Evolutionary conservation across 371 early-diverging fungal genomes (phyloP), one percentile per base, ranked within the genome.

Genomic region (Sporodiniella umbellata): DNA sequence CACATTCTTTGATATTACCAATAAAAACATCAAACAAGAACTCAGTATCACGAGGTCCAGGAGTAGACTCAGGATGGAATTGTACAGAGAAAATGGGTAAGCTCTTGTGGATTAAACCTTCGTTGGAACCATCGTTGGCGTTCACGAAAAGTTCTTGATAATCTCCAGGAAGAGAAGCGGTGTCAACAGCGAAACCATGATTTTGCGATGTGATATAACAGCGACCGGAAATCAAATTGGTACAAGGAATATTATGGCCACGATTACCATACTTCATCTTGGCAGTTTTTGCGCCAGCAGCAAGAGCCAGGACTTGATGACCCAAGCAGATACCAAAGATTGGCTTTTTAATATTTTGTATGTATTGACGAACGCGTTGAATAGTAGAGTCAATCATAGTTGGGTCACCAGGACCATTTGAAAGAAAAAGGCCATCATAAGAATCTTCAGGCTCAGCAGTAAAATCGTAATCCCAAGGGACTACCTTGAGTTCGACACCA

Each of bases 191-290:
- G 52, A 89, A 96, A 23, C 97, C 97, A 63, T 96, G 97, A 70
- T 96, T 96, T 72, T 96, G 97, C 21, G 93, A 92, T 0, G 97
- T 96, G 60, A 96, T 95, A 18, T 84, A 83, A 68, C 95, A 95
- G 46, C 95, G 89, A 57, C 95, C 91, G 30, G 94, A 92, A 56
- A 88, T 80, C 83, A 92, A 65, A 70, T 93, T 89, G 5, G 95
- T 95, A 79, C 96, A 96, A 21, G 98, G 98, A 62, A 96, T 96
- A 79, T 98, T 98, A 63, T 95, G 95, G 24, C 98, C 98, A 69
- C 98, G 92, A 83, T 98, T 98, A 66, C 98, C 98, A 60, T 89
- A 98, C 70, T 92, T 92, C 88, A 98, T 88, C 80, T 98, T 98
- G 61, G 75, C 74, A 42, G 96, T 95, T 62, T 79, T 76, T 15